Evolutionary conservation across 2,329 filamentous ascomycete genomes (phyloP).

Genomic region (Fusarium floridanum): DNA sequence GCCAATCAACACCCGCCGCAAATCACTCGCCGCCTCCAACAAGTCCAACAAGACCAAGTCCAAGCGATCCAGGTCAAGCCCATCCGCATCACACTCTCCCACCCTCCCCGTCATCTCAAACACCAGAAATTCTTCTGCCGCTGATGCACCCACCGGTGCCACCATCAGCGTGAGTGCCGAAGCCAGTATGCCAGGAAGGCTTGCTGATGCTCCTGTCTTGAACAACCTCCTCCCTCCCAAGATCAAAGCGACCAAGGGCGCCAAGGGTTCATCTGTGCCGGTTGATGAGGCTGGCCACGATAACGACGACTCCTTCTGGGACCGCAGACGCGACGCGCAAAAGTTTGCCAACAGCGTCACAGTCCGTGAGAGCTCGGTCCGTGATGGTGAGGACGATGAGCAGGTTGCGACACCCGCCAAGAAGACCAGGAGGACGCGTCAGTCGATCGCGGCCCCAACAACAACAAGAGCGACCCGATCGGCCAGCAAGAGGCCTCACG

Average conservation of each 20-base stretch:
- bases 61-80: slow-evolving; percentile 53
- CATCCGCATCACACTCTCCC: slow-evolving; percentile 52
- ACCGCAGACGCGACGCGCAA: slow-evolving; percentile 54
- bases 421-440: slow-evolving; percentile 53
- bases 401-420: slow-evolving; percentile 50
- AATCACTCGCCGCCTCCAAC: slow-evolving; percentile 50
- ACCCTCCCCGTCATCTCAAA: slow-evolving; percentile 31
- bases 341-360: slow-evolving; percentile 54
- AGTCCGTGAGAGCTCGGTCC: slow-evolving; percentile 56
- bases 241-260: slow-evolving; percentile 47
- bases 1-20: slow-evolving; percentile 57
- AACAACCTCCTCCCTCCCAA: slow-evolving; percentile 50
- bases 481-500: slow-evolving; percentile 65
- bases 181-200: slow-evolving; percentile 57
- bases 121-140: slow-evolving; percentile 26
- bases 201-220: slow-evolving; percentile 51
- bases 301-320: slow-evolving; percentile 51
- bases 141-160: slow-evolving; percentile 43
- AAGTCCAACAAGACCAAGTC: slow-evolving; percentile 42
- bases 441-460: slow-evolving; percentile 51
- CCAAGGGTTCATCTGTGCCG: slow-evolving; percentile 46
- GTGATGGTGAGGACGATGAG: slow-evolving; percentile 47
- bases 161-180: slow-evolving; percentile 46
- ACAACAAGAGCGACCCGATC: slow-evolving; percentile 62
- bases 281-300: slow-evolving; percentile 49